Conservation (phyloP, 306 rosid species). For the Inga leiocalycina region DNA sequence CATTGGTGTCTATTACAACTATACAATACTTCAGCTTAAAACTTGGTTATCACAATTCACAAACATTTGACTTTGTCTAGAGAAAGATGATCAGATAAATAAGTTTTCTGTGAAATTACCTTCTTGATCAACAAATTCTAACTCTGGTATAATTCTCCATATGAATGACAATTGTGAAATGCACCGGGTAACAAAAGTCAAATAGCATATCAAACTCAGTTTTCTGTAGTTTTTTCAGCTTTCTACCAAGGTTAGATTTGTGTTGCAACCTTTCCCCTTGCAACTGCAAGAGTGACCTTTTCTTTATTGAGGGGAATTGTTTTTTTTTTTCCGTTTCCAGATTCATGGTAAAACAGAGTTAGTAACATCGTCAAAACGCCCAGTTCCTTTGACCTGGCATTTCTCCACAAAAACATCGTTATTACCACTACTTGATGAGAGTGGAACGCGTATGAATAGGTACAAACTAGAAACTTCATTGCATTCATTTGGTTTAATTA, state of each 20-base stretch:
- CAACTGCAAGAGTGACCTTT: slow-evolving; percentile 6
- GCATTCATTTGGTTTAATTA: slow-evolving; percentile 31
- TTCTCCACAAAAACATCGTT: slow-evolving; percentile 76
- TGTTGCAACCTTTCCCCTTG: slow-evolving; percentile 4
- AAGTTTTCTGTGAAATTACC: background rate
- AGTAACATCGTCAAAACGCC: slow-evolving; percentile 89
- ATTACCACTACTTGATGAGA: slow-evolving; percentile 83
- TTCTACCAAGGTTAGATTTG: slow-evolving; percentile 5
- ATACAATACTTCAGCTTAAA: background rate
- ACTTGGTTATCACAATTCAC: background rate
- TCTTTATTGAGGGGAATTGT: background rate
- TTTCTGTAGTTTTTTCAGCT: slow-evolving; percentile 10
- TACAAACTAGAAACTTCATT: slow-evolving; percentile 31
- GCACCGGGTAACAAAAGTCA: slow-evolving; percentile 3
- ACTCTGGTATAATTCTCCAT: background rate
- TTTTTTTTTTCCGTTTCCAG: slow-evolving; percentile 50
- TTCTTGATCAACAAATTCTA: background rate
- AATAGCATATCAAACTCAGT: slow-evolving; percentile 3
- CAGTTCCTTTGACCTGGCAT: slow-evolving; percentile 96
- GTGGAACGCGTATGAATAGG: slow-evolving; percentile 87
- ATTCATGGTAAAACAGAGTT: slow-evolving; percentile 93
- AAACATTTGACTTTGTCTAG: background rate
- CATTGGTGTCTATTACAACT: slow-evolving; percentile 13
- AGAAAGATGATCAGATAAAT: background rate
- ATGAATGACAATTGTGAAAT: slow-evolving; percentile 5